phyloP scores from a whole-genome alignment of 805 yeast species.

The Metschnikowia dekortorum region DNA sequence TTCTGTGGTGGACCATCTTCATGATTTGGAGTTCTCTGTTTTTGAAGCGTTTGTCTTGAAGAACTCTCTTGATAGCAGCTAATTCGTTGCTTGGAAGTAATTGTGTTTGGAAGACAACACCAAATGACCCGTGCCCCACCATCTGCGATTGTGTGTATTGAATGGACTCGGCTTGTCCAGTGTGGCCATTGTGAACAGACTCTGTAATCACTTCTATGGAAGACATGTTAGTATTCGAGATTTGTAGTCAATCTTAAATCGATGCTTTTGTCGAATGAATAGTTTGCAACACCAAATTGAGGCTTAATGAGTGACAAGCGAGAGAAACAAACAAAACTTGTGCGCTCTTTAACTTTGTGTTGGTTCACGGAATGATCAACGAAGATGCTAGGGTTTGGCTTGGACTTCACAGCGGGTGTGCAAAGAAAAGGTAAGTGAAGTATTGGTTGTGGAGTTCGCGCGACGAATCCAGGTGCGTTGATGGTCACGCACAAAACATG shows the following conservation, averaged over 20 bases:
- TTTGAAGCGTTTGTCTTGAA: constrained; percentile 91
- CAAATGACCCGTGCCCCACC: constrained; percentile 99
- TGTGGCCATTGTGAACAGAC: constrained; percentile 66
- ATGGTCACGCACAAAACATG: constrained; percentile 18
- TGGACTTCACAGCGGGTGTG: not conserved
- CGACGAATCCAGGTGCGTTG: constrained; percentile 8
- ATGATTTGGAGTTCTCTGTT: constrained; percentile 93
- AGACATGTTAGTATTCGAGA: constrained; percentile 35
- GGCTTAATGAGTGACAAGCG: not conserved
- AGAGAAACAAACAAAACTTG: not conserved
- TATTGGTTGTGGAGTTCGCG: constrained; percentile 13
- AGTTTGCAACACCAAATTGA: not conserved
- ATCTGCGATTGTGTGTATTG: constrained; percentile 79
- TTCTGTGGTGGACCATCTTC: constrained; percentile 82
- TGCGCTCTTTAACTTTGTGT: not conserved
- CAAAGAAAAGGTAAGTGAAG: constrained; percentile 3
- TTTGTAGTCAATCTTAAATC: not conserved
- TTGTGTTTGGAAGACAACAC: constrained; percentile 90
- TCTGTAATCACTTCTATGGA: constrained; percentile 51
- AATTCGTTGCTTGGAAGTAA: constrained; percentile 68
- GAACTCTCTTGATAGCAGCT: constrained; percentile 93
- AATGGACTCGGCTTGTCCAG: constrained; percentile 57
- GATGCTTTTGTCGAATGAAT: not conserved
- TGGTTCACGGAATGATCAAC: not conserved
- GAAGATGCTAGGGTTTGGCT: not conserved